Base-by-base conservation (phyloP, 805 yeast species). In the Ogataea dorogensis region DNA sequence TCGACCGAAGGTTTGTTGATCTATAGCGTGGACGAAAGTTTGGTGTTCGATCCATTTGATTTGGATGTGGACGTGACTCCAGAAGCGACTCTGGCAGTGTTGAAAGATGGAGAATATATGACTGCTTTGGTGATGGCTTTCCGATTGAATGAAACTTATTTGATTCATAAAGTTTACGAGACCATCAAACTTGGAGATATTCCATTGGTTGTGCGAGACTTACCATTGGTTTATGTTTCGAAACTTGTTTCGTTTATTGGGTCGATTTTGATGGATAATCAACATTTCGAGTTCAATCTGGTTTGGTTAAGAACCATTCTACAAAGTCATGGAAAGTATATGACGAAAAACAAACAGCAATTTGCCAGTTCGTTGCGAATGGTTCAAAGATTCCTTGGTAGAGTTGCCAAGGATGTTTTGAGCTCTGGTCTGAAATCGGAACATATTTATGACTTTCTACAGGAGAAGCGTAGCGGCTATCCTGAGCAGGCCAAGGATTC, bases 51-150 rank as follows among this genome's bases (percentile, higher is more conserved):
- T 67, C 98, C 98, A 21, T 86, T 86, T 57, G 98, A 93, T 59
- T 71, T 93, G 55, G 98, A 91, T 56, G 68, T 88, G 30, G 98
- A 93, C 51, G 78, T 91, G 18, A 93, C 98, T 0, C 94, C 96
- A 1, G 84, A 77, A 29, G 66, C 84, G 5, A 81, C 88, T 0
- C 40, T 77, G 21, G 81, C 77, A 36, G 73, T 78, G 5, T 64
- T 89, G 26, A 47, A 64, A 6, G 81, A 78, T 32, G 70, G 69
- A 36, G 81, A 79, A 36, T 86, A 78, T 58, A 65, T 89, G 49
- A 75, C 76, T 25, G 91, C 97, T 0, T 62, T 91, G 40, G 85
- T 89, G 10, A 88, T 93, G 97, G 77, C 97, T 0, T 88, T 93
- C 72, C 73, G 98, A 59, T 71, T 93, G 42, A 93, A 93, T 56